Evolutionary conservation across 495 filamentous ascomycete species (phyloP), one percentile per base, ranked within the genome.

Genomic region (Tuber calosporum): DNA sequence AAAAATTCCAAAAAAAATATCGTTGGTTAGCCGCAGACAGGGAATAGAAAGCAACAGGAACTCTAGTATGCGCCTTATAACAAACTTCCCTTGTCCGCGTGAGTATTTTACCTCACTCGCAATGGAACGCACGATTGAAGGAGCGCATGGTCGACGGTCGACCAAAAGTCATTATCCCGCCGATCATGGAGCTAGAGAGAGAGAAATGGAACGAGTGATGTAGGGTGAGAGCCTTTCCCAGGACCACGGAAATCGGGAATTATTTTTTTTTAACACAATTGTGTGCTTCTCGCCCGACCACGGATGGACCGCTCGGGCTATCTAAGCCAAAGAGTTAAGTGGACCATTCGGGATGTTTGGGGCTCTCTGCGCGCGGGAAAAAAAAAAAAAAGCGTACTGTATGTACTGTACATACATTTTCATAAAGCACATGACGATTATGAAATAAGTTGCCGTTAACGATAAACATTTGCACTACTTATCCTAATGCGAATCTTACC

Each of bases 391-490:
- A n/a, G n/a, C n/a, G n/a, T n/a, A n/a, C n/a, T n/a, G n/a, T n/a
- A n/a, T n/a, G n/a, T n/a, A n/a, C n/a, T 13, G 26, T 34, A 62
- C 53, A 62, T 62, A 30, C 53, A 62, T 62, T 34, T 34, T 62
- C 30, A 62, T 62, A 34, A 15, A 62, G 8, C 53, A 62, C 53
- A 62, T 62, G 53, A 62, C 53, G 53, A 34, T 62, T 62, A 62
- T 62, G 26, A 62, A 34, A 34, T 62, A 40, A 40, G 39, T 40
- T 40, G 34, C 53, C 53, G 34, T 1, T 1, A 4, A 9, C 53
- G 53, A 62, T 62, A 62, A 62, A 62, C 26, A 62, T 62, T 8
- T 62, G 53, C 53, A 62, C 53, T 62, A 62, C 13, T n/a, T n/a
- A n/a, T n/a, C 13, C 13, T 15, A 62, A 34, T 62, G 53, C 53